Percentiles rank a stretch among this genome's conserved stretches.
Evolutionary conservation across 202 grass and related monocot species (phyloP).

Genomic region (Setaria italica): DNA sequence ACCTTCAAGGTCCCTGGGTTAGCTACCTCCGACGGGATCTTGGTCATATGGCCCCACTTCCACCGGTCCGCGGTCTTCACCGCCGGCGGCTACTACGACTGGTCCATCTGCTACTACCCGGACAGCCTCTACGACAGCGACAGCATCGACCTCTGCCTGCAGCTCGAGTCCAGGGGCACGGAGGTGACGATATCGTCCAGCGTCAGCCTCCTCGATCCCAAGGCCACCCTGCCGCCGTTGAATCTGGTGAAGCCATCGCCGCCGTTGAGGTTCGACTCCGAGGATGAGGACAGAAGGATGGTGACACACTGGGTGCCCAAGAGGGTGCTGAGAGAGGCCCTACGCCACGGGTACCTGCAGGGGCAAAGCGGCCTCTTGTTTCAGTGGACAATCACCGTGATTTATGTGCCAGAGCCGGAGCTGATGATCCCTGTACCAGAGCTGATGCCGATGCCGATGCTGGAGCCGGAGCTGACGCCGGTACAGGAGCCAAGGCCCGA

Average conservation of each 20-base stretch:
- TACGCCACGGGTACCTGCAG: too few species aligned
- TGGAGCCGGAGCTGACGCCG: not conserved
- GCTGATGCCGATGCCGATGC: not conserved
- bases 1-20: not conserved
- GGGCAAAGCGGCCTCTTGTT: not conserved
- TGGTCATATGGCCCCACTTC: not conserved
- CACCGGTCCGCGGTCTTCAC: conserved; percentile 12
- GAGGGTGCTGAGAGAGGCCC: not conserved
- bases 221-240: not conserved
- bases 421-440: too few species aligned
- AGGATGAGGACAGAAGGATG: accelerated
- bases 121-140: not conserved
- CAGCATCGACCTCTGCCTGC: not conserved
- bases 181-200: too few species aligned
- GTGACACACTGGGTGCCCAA: not conserved
- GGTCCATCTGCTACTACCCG: conserved; percentile 47
- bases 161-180: not conserved
- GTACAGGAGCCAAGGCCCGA: too few species aligned
- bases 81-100: conserved; percentile 33
- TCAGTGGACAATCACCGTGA: not conserved
- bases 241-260: not conserved
- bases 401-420: too few species aligned
- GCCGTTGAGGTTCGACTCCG: not conserved
- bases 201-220: not conserved
- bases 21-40: not conserved